Conservation (phyloP, 2,329 filamentous ascomycete genomes). For the Alternaria sp. region DNA sequence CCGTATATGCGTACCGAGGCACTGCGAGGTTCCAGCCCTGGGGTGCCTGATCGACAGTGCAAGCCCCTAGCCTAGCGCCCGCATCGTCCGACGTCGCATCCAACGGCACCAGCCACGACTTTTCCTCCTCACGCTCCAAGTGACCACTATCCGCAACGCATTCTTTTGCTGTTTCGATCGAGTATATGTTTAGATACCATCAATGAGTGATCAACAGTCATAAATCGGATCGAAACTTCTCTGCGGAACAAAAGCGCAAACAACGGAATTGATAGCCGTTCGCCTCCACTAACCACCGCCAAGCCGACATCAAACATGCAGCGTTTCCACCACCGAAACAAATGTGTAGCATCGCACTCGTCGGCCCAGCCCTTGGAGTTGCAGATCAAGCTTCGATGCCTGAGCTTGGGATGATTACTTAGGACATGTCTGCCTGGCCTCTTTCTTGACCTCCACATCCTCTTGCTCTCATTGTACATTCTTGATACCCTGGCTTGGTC, state of each 20-base stretch:
- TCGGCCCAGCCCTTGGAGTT: constrained; percentile 11
- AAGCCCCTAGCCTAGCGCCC: constrained; percentile 3
- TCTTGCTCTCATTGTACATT: constrained; percentile 8
- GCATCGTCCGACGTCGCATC: constrained; percentile 1
- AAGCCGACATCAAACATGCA: constrained; percentile 33
- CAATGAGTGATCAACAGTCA: neutral
- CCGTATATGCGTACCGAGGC: neutral
- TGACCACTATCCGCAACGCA: neutral
- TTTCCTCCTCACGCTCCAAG: neutral
- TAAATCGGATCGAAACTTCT: neutral
- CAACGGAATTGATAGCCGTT: neutral
- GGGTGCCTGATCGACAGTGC: neutral
- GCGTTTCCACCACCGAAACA: constrained; percentile 41
- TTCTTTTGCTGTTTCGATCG: neutral
- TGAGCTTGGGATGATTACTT: constrained; percentile 18
- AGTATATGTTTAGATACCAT: neutral
- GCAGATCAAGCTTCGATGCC: constrained; percentile 26
- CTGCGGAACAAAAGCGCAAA: constrained; percentile 1
- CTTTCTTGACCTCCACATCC: constrained; percentile 13
- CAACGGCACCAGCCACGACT: neutral
- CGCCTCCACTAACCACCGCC: constrained; percentile 14
- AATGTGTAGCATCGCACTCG: constrained; percentile 30
- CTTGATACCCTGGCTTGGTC: constrained; percentile 9
- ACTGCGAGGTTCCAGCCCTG: neutral
- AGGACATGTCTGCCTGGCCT: constrained; percentile 25